Conservation (phyloP, 1,284 basidiomycete genomes). For the Puccinia triticina region DNA sequence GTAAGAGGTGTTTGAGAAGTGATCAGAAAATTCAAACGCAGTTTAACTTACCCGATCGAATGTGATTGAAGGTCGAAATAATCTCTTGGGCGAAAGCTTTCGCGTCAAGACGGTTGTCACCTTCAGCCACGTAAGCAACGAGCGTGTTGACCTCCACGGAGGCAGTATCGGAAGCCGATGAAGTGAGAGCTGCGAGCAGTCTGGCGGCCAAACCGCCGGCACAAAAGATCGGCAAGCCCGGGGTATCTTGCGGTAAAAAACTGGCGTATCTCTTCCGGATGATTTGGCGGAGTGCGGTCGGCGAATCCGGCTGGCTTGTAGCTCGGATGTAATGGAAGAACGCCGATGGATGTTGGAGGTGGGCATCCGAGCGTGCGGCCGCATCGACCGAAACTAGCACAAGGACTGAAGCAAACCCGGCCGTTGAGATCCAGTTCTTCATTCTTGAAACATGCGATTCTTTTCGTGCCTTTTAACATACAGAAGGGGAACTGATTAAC, state of each 20-base stretch:
- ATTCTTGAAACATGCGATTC: not conserved
- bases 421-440: constrained; percentile 6
- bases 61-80: not conserved
- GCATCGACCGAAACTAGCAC: constrained; percentile 31
- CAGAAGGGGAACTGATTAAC: not conserved
- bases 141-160: not conserved
- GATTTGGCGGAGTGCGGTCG: not conserved
- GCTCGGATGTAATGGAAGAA: constrained; percentile 3
- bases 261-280: not conserved
- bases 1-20: too few relatives aligned
- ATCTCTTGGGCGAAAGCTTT: not conserved
- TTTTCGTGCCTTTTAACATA: constrained; percentile 12
- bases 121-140: constrained; percentile 32
- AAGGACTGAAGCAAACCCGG: constrained; percentile 19
- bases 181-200: not conserved
- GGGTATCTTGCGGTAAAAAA: not conserved
- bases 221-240: constrained; percentile 7
- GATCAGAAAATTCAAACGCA: not conserved
- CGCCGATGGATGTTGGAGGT: not conserved
- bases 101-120: constrained; percentile 32
- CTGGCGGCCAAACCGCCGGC: constrained; percentile 27
- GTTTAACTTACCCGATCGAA: not conserved
- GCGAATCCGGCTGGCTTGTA: too few relatives aligned
- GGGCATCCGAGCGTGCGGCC: constrained; percentile 13
- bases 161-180: not conserved